Conservation (phyloP, 148 eudicot genomes). For the Rhododendron simsii region DNA sequence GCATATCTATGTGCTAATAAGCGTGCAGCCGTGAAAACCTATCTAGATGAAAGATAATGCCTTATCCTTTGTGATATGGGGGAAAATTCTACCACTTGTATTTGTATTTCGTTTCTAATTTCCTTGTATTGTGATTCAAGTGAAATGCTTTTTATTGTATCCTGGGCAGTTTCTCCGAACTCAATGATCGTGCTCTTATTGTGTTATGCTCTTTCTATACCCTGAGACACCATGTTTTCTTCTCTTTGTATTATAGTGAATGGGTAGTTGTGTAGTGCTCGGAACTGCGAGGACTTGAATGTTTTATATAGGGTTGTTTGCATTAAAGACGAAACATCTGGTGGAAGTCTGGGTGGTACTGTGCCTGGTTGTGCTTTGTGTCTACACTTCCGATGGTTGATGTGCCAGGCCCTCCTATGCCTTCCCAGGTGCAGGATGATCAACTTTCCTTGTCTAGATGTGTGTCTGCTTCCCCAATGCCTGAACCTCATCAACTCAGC, state of each 20-base stretch:
- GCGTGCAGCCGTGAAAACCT: neutral
- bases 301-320: neutral
- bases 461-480: no score
- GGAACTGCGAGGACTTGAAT: no score
- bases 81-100: neutral
- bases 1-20: neutral
- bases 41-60: neutral
- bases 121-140: neutral
- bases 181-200: neutral
- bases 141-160: neutral
- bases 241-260: neutral
- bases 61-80: neutral
- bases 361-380: neutral
- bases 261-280: neutral
- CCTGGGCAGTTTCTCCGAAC: neutral
- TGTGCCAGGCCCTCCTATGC: no score
- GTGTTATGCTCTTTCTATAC: neutral
- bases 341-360: neutral
- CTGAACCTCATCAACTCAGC: no score
- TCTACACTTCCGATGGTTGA: no score
- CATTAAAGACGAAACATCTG: neutral
- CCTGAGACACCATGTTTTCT: neutral
- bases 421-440: no score
- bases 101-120: neutral
- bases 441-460: no score